Percentiles rank a stretch among this genome's conserved stretches.
Evolutionary conservation across 345 rosid species (phyloP).

Genomic region (Eucalyptus pauciflora): DNA sequence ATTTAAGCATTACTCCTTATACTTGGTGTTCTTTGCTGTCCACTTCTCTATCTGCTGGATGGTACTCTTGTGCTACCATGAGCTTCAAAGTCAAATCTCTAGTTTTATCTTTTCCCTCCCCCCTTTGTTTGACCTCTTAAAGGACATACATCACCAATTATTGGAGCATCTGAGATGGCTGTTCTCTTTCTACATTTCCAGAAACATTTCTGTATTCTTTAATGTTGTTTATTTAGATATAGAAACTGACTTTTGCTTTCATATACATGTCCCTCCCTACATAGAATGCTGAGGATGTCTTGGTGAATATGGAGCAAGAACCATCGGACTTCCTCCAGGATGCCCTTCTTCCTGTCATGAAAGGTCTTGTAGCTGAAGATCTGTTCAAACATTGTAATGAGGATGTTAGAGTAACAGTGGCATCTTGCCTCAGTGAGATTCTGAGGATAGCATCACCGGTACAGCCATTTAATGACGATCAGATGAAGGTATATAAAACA

Average conservation of each 20-base stretch:
- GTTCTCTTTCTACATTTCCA: neutral
- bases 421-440: conserved; percentile 67
- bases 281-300: conserved; percentile 46
- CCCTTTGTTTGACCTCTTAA: neutral
- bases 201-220: neutral
- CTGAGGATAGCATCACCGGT: conserved; percentile 75
- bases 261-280: neutral
- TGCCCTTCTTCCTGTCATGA: conserved; percentile 40
- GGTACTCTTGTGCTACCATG: neutral
- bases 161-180: no score
- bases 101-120: neutral
- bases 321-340: conserved; percentile 30
- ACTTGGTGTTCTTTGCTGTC: neutral
- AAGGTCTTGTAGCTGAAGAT: conserved; percentile 36
- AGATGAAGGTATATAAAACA: conserved; percentile 49
- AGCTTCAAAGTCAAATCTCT: neutral
- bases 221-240: neutral
- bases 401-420: conserved; percentile 51
- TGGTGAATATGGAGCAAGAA: conserved; percentile 52
- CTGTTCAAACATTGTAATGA: conserved; percentile 42
- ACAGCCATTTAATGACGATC: conserved; percentile 50
- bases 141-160: neutral
- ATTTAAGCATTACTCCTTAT: neutral
- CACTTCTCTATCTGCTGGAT: neutral
- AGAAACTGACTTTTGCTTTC: neutral